Conservation (phyloP, 352 stramenopile species). For the Phytophthora sojae region DNA sequence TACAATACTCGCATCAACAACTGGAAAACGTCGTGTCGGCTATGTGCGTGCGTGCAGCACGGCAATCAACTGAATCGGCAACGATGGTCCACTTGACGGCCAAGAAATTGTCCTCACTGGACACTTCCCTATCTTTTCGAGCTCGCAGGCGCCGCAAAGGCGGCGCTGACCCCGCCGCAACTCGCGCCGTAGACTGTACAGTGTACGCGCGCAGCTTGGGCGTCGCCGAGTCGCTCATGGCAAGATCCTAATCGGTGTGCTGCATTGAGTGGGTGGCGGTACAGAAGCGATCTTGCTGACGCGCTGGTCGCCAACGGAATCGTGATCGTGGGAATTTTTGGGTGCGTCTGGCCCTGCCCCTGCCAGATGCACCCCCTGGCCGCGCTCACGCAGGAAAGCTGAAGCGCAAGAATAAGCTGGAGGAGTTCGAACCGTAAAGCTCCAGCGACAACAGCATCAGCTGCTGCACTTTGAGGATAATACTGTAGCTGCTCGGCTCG, state of each 20-base stretch:
- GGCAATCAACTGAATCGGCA: constrained; percentile 1
- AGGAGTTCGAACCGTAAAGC: background rate
- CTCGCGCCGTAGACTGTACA: background rate
- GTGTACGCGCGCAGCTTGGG: background rate
- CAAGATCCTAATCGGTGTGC: background rate
- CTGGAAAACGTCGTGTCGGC: background rate
- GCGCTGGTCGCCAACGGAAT: constrained; percentile 1
- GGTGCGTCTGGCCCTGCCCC: background rate
- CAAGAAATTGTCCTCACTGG: background rate
- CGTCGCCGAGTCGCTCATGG: background rate
- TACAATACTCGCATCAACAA: constrained; percentile 1
- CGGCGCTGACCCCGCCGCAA: background rate
- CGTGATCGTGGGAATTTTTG: constrained; percentile 1
- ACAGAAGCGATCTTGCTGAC: background rate
- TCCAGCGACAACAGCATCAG: background rate
- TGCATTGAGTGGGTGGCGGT: background rate
- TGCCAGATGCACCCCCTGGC: background rate
- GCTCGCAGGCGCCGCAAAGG: background rate
- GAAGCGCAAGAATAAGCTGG: background rate
- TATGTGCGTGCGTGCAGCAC: background rate
- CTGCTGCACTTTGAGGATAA: too few species aligned
- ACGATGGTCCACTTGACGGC: background rate
- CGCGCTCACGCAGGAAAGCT: background rate
- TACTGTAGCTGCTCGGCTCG: too few species aligned
- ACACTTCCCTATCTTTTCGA: background rate